Conservation (phyloP, 176 grass and related monocot genomes). For the Saccharum spontaneum region DNA sequence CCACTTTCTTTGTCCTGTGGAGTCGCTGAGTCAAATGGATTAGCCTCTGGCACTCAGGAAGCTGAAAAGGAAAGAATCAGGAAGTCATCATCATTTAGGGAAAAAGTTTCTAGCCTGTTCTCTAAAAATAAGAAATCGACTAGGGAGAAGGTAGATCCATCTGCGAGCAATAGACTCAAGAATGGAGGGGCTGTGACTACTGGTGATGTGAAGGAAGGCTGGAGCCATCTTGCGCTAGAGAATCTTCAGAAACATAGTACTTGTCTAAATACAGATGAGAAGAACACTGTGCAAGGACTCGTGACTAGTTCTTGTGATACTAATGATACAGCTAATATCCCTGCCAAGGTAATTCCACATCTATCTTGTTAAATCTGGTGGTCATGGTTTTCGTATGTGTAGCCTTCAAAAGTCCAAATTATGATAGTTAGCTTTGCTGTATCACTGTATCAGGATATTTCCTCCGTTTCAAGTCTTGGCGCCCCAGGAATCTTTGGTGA, state of each 20-base stretch:
- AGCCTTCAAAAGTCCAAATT: not conserved
- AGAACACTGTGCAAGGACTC: constrained; percentile 14
- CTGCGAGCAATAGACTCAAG: constrained; percentile 24
- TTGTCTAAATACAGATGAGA: constrained; percentile 21
- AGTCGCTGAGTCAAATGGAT: constrained; percentile 33
- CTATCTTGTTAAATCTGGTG: not conserved
- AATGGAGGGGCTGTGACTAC: constrained; percentile 5
- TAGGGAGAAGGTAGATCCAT: constrained; percentile 35
- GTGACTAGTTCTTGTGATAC: constrained; percentile 38
- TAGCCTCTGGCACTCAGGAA: constrained; percentile 30
- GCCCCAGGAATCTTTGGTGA: constrained; percentile 37
- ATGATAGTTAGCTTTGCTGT: constrained; percentile 30
- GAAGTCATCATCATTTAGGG: constrained; percentile 69
- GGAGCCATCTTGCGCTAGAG: constrained; percentile 21
- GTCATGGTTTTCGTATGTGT: not conserved
- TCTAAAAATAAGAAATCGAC: constrained; percentile 67
- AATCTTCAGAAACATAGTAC: constrained; percentile 21
- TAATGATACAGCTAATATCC: constrained; percentile 24
- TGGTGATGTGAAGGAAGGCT: constrained; percentile 22
- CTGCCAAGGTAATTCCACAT: constrained; percentile 57
- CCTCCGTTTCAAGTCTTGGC: constrained; percentile 46
- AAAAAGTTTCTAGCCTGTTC: constrained; percentile 79
- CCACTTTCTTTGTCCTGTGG: constrained; percentile 60
- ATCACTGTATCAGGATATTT: constrained; percentile 51
- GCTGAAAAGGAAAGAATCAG: constrained; percentile 54